Evolutionary conservation across 208 protist species (phyloP).

Genomic region (Angomonas deanei): DNA sequence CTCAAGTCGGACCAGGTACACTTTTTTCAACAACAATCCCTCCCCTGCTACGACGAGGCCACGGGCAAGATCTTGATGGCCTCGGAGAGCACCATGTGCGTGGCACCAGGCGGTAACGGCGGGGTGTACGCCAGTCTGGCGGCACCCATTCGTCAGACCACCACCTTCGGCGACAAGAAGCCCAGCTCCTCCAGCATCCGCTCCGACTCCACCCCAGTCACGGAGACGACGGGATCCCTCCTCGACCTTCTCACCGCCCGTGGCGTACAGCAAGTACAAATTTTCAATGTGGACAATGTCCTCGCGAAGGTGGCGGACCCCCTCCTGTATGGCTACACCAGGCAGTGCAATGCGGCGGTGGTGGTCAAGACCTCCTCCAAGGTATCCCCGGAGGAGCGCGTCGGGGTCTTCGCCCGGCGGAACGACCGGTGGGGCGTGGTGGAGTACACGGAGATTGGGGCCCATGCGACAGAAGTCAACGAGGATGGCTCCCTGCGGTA

Average conservation of each 20-base stretch:
- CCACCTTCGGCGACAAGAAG: background rate
- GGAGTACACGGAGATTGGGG: constrained; percentile 98
- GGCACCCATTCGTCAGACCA: background rate
- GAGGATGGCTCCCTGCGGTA: constrained; percentile 43
- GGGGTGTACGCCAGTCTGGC: constrained; percentile 85
- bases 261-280: constrained; percentile 92
- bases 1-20: constrained; percentile 81
- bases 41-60: constrained; percentile 86
- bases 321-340: constrained; percentile 92
- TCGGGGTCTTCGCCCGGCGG: constrained; percentile 93
- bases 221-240: constrained; percentile 12
- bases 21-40: constrained; percentile 93
- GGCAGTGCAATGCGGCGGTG: constrained; percentile 50
- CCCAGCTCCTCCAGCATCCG: background rate
- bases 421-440: constrained; percentile 88
- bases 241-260: constrained; percentile 71
- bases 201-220: background rate
- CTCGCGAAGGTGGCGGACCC: constrained; percentile 92
- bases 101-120: constrained; percentile 96
- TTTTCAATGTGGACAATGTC: constrained; percentile 97
- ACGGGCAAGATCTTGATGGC: constrained; percentile 95
- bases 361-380: constrained; percentile 94
- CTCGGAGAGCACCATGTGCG: constrained; percentile 41
- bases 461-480: constrained; percentile 27
- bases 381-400: constrained; percentile 67